phyloP scores from a whole-genome alignment of 345 rosid genomes.

The Acer campestre region DNA sequence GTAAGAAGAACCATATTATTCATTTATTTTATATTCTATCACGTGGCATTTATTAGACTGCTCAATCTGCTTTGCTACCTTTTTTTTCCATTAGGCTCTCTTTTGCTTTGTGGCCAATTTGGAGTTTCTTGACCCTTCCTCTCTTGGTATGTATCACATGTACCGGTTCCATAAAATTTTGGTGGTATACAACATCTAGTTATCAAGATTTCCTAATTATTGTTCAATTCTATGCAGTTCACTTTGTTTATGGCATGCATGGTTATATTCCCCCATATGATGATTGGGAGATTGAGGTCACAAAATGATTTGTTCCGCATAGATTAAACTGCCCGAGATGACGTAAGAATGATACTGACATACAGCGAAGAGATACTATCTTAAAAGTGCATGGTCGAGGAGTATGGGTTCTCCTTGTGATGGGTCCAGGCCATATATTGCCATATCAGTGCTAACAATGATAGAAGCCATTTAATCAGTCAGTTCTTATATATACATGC shows the following conservation, averaged over 20 bases:
- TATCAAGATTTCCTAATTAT: slow-evolving; percentile 15
- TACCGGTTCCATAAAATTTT: neutral
- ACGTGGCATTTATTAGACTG: slow-evolving; percentile 13
- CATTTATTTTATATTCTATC: slow-evolving; percentile 15
- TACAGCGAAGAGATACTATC: slow-evolving; percentile 24
- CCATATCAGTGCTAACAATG: slow-evolving; percentile 12
- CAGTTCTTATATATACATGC: slow-evolving; percentile 6
- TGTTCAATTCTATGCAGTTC: slow-evolving; percentile 60
- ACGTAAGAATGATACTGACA: slow-evolving; percentile 33
- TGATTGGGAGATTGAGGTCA: slow-evolving; percentile 70
- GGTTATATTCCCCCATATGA: slow-evolving; percentile 71
- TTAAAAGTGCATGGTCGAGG: slow-evolving; percentile 19
- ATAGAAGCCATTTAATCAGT: slow-evolving; percentile 19
- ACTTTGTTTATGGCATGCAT: slow-evolving; percentile 93
- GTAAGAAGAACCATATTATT: slow-evolving; percentile 47
- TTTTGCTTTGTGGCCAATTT: slow-evolving; percentile 90
- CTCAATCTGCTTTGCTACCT: slow-evolving; percentile 18
- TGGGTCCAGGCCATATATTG: slow-evolving; percentile 16
- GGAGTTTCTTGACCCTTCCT: slow-evolving; percentile 94
- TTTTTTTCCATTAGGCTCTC: slow-evolving; percentile 51
- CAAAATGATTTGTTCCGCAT: slow-evolving; percentile 65
- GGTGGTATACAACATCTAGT: slow-evolving; percentile 14
- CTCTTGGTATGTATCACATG: slow-evolving; percentile 63
- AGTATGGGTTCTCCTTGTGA: slow-evolving; percentile 1
- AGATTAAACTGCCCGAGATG: slow-evolving; percentile 51